A percentile compares a stretch with the other conserved stretches of the same genome.
Evolutionary conservation across 2,329 filamentous ascomycete genomes (phyloP).

Genomic region (Xylariaceae sp.): DNA sequence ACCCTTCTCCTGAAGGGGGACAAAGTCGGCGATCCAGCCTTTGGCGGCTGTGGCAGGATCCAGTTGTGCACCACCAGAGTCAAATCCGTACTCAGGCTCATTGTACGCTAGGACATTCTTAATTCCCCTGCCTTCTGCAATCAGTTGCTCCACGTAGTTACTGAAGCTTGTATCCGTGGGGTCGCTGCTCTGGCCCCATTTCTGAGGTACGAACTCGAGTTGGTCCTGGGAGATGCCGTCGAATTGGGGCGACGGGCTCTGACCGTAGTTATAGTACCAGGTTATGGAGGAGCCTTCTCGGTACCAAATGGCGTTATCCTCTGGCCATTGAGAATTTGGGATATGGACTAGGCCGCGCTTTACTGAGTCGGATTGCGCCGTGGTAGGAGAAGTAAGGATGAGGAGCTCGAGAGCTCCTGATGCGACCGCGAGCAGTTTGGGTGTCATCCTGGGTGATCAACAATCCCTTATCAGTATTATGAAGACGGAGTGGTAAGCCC

Average conservation of each 20-base stretch:
- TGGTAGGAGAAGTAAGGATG: too few relatives aligned
- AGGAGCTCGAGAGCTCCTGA: too few relatives aligned
- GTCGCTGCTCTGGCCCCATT: background rate
- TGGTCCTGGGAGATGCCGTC: background rate
- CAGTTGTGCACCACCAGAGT: background rate
- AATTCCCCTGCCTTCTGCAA: background rate
- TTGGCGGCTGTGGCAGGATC: background rate
- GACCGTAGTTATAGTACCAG: background rate
- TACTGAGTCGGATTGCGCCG: background rate
- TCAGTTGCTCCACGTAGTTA: background rate
- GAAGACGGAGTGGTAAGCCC: too few relatives aligned
- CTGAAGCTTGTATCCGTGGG: background rate
- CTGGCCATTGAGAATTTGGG: background rate
- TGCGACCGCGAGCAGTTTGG: too few relatives aligned
- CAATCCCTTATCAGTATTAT: too few relatives aligned
- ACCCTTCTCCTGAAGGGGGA: background rate
- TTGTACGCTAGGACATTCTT: background rate
- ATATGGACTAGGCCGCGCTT: background rate
- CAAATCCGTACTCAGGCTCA: background rate
- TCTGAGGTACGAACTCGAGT: background rate
- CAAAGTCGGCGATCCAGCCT: background rate
- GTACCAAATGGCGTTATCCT: background rate
- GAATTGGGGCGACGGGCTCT: background rate
- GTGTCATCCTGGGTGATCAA: too few relatives aligned
- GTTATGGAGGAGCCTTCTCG: background rate